Percentiles rank a stretch among this genome's conserved stretches.
These are phyloP conservation scores for Lentinus brumalis DNA, from an alignment of 768 basidiomycete species.

Conservation along the genomic window DNA sequence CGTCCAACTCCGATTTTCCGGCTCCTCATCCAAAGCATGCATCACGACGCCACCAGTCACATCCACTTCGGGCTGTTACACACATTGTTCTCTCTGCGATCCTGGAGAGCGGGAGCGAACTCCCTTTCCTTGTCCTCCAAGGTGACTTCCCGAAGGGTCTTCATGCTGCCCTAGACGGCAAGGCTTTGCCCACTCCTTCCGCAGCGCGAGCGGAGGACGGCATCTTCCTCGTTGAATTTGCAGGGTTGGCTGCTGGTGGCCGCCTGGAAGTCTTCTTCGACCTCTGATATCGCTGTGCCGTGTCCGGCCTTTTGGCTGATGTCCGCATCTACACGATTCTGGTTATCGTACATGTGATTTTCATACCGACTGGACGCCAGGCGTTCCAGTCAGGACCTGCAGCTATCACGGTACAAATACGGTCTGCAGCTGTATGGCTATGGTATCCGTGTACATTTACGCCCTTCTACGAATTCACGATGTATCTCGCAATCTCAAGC, in stretches of 20 bases:
- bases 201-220: background rate
- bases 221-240: background rate
- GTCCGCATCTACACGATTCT: too few species aligned
- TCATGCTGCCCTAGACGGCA: background rate
- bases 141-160: background rate
- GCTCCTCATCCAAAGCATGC: too few species aligned
- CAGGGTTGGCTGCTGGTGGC: background rate
- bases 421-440: conserved; percentile 1
- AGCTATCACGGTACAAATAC: background rate
- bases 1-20: too few species aligned
- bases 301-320: too few species aligned
- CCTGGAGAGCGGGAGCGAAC: background rate
- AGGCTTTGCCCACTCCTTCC: background rate
- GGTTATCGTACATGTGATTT: too few species aligned
- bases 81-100: background rate
- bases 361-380: too few species aligned
- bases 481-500: conserved; percentile 9
- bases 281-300: background rate
- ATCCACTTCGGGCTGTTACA: too few species aligned
- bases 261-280: conserved; percentile 5
- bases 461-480: background rate
- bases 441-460: background rate
- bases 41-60: too few species aligned
- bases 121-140: background rate
- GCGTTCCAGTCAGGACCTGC: background rate